Evolutionary conservation across 2,329 filamentous ascomycete genomes (phyloP).

Genomic region (Fusarium xylarioides): DNA sequence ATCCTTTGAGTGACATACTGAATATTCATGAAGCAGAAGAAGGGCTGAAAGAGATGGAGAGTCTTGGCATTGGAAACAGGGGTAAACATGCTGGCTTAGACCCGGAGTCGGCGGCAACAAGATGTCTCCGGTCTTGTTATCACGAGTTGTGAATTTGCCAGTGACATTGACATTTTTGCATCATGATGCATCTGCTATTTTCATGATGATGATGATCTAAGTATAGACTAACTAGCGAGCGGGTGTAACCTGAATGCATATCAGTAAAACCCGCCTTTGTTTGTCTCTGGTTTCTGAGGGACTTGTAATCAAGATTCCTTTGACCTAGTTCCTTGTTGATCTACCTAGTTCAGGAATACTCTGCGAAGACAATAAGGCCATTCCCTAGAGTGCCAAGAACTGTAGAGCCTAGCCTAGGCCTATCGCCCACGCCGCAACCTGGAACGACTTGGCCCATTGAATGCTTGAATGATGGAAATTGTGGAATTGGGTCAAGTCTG

Average conservation of each 20-base stretch:
- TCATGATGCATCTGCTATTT: background rate
- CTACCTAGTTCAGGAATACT: background rate
- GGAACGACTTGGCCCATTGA: conserved; percentile 58
- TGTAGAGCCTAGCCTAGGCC: background rate
- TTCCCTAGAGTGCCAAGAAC: background rate
- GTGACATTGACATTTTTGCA: background rate
- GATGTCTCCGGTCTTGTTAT: background rate
- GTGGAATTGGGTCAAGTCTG: background rate
- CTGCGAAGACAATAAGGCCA: background rate
- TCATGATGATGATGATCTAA: too few relatives aligned
- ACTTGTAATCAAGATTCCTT: background rate
- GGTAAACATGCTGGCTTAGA: background rate
- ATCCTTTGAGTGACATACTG: conserved; percentile 7
- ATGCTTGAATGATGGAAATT: conserved; percentile 47
- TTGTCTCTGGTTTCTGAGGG: background rate
- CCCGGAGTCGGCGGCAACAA: background rate
- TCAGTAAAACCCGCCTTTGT: background rate
- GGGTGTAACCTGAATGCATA: background rate
- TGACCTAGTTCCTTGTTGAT: too few relatives aligned
- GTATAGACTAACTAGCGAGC: background rate
- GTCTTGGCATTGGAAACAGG: conserved; percentile 9
- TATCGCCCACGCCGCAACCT: conserved; percentile 55
- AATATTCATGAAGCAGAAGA: background rate
- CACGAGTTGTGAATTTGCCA: background rate
- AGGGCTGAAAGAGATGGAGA: conserved; percentile 4